A percentile compares a stretch with the other conserved stretches of the same genome.
phyloP scores from a whole-genome alignment of 2,329 filamentous ascomycete genomes.

The Sporothrix curviconia region DNA sequence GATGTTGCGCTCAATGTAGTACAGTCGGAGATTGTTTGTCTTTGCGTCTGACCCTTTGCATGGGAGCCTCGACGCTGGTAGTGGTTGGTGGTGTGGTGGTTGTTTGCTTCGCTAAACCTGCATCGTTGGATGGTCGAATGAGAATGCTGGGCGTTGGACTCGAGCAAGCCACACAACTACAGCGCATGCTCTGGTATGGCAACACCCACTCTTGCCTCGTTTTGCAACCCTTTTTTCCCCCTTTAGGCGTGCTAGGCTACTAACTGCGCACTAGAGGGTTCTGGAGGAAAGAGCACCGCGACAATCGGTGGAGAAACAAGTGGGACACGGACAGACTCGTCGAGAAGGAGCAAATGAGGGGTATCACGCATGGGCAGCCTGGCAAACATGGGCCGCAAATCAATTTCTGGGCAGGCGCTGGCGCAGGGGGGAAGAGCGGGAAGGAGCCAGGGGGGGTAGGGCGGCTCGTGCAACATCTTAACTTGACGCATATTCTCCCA shows the following conservation, averaged over 20 bases:
- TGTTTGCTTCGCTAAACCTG: background rate
- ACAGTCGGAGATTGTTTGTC: background rate
- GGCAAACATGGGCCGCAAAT: too few relatives aligned
- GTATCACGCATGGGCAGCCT: background rate
- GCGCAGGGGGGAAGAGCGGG: too few relatives aligned
- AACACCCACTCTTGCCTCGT: background rate
- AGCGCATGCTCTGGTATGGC: background rate
- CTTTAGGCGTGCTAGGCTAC: background rate
- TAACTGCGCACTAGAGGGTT: constrained; percentile 2
- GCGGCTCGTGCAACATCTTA: too few relatives aligned
- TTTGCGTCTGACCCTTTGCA: background rate
- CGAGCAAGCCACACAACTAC: background rate
- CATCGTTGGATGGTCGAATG: background rate
- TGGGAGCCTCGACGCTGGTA: background rate
- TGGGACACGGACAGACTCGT: background rate
- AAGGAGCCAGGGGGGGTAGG: background rate
- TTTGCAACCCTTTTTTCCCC: background rate
- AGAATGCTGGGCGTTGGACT: background rate
- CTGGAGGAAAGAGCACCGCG: background rate
- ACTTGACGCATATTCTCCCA: background rate
- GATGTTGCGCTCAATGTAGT: background rate
- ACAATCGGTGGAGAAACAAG: background rate
- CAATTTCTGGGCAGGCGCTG: too few relatives aligned
- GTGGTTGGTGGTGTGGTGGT: too few relatives aligned
- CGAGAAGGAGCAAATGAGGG: constrained; percentile 6